Evolutionary conservation across 2,329 filamentous ascomycete genomes (phyloP).

Genomic region (Fusarium sacchari): DNA sequence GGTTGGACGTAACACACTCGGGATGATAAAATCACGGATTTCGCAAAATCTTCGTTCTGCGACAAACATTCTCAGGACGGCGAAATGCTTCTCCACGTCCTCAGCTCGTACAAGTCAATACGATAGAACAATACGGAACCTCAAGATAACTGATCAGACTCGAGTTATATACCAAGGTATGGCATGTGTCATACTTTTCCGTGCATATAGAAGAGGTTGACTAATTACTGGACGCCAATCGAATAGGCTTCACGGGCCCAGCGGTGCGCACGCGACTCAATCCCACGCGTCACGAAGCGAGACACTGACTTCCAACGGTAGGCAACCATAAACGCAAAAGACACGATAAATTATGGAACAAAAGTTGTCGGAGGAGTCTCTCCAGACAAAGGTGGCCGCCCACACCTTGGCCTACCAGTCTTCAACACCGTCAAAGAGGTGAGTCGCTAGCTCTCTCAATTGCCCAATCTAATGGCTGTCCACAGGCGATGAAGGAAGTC

Average conservation of each 20-base stretch:
- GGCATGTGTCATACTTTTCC: not conserved
- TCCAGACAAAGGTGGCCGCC: conserved; percentile 48
- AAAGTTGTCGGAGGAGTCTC: conserved; percentile 53
- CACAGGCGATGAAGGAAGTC: conserved; percentile 48
- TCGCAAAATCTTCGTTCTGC: not conserved
- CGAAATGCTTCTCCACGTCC: not conserved
- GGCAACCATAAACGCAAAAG: conserved; percentile 52
- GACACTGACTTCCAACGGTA: conserved; percentile 16
- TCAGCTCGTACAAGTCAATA: conserved; percentile 16
- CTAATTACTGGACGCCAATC: not conserved
- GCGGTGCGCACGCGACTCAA: conserved; percentile 41
- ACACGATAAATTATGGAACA: conserved; percentile 53
- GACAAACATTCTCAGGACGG: not conserved
- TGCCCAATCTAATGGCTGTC: not conserved
- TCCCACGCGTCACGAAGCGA: not conserved
- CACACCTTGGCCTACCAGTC: conserved; percentile 50
- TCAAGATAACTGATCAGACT: conserved; percentile 43
- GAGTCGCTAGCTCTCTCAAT: not conserved
- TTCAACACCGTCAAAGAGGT: conserved; percentile 50
- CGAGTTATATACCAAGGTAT: conserved; percentile 52
- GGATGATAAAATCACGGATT: not conserved
- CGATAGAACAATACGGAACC: conserved; percentile 46
- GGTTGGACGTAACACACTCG: not conserved
- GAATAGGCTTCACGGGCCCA: conserved; percentile 51
- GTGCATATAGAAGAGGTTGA: not conserved